A percentile compares a stretch with the other conserved stretches of the same genome.
These are phyloP conservation scores for Sophora flavescens DNA, from an alignment of 306 rosid species.

Conservation along the genomic window DNA sequence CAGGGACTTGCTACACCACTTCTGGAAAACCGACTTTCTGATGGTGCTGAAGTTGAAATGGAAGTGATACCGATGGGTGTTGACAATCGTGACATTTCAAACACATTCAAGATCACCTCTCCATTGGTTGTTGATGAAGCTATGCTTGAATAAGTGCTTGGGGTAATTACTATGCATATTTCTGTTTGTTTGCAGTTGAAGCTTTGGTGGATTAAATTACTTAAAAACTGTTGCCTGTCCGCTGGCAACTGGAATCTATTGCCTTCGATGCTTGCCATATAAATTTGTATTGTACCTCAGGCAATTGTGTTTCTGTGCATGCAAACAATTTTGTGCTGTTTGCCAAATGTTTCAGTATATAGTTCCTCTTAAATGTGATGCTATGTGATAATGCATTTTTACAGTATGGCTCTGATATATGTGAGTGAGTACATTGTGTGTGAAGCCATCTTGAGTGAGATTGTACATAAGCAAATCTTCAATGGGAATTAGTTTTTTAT, in stretches of 20 bases:
- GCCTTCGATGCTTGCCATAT: constrained; percentile 14
- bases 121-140: constrained; percentile 87
- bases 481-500: constrained; percentile 16
- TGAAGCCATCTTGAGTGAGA: constrained; percentile 35
- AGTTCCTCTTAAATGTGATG: constrained; percentile 18
- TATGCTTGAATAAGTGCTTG: constrained; percentile 95
- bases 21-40: constrained; percentile 86
- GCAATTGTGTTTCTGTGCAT: constrained; percentile 34
- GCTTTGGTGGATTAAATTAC: constrained; percentile 11
- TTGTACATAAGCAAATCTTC: constrained; percentile 20
- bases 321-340: neutral
- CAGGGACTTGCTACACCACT: constrained; percentile 78
- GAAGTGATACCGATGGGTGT: constrained; percentile 93
- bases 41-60: constrained; percentile 94
- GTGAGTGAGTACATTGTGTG: constrained; percentile 22
- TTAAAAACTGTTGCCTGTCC: constrained; percentile 34
- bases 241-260: constrained; percentile 15
- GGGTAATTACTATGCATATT: constrained; percentile 68
- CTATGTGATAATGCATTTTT: constrained; percentile 29
- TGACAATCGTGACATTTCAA: constrained; percentile 76
- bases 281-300: neutral
- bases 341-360: constrained; percentile 7
- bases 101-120: constrained; percentile 69
- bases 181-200: constrained; percentile 30
- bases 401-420: constrained; percentile 35